Evolutionary conservation across 352 stramenopile species (phyloP).

Genomic region (Pythium aphanidermatum): DNA sequence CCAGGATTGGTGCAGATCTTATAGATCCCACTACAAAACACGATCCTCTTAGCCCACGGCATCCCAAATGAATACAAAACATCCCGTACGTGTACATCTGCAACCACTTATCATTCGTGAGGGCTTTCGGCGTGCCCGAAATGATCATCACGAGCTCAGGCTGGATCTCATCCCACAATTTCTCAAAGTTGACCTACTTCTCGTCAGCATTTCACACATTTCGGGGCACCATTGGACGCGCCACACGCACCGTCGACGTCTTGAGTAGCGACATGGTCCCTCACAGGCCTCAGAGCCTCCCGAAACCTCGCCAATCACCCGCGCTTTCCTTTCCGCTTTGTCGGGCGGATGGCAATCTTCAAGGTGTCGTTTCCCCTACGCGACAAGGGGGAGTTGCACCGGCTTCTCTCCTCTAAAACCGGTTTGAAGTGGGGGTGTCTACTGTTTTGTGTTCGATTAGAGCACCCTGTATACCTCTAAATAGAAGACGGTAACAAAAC

Average conservation of each 20-base stretch:
- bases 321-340: background rate
- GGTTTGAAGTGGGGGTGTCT: background rate
- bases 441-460: no score
- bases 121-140: constrained; percentile 50
- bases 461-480: background rate
- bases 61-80: background rate
- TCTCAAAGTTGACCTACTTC: constrained; percentile 88
- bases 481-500: constrained; percentile 2
- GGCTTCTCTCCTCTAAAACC: constrained; percentile 20
- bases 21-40: constrained; percentile 63
- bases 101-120: constrained; percentile 82
- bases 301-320: no score
- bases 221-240: background rate
- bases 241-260: constrained; percentile 44
- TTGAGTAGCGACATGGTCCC: constrained; percentile 74
- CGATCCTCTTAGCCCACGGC: background rate
- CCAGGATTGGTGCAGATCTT: constrained; percentile 86
- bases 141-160: constrained; percentile 68
- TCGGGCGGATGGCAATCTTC: constrained; percentile 16
- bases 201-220: no score
- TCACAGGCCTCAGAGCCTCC: no score
- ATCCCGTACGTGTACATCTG: constrained; percentile 87
- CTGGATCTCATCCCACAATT: constrained; percentile 80
- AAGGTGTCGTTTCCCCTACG: constrained; percentile 20
- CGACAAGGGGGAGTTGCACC: no score